A percentile compares a stretch with the other conserved stretches of the same genome.
phyloP scores from a whole-genome alignment of 2,329 filamentous ascomycete genomes.

The Arachnomyces sp. region DNA sequence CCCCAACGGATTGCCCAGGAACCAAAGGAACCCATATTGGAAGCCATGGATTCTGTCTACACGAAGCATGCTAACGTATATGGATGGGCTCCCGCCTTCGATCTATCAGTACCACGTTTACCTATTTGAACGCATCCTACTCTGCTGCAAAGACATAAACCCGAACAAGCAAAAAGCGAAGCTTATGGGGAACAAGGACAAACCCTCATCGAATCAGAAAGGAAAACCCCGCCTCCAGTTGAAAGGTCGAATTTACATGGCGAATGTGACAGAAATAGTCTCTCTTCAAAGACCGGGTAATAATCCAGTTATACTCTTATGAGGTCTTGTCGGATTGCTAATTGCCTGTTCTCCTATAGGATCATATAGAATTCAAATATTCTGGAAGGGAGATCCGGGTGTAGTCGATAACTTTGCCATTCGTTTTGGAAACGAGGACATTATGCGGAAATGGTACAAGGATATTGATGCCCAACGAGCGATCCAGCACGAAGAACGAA shows the following conservation, averaged over 20 bases:
- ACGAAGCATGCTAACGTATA: conserved; percentile 11
- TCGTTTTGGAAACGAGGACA: conserved; percentile 83
- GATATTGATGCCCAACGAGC: conserved; percentile 69
- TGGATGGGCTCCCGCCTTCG: neutral
- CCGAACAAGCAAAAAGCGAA: conserved; percentile 70
- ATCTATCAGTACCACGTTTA: conserved; percentile 80
- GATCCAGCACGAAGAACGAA: conserved; percentile 46
- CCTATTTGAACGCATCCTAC: conserved; percentile 86
- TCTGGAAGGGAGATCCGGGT: conserved; percentile 94
- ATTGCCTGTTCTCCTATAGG: conserved; percentile 43
- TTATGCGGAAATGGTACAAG: conserved; percentile 83
- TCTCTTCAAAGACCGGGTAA: conserved; percentile 80
- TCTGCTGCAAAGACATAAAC: conserved; percentile 94
- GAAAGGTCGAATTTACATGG: conserved; percentile 98
- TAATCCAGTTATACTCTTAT: conserved; percentile 18
- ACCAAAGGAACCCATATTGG: neutral
- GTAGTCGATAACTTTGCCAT: conserved; percentile 97
- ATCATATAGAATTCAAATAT: conserved; percentile 92
- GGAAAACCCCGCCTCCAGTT: conserved; percentile 75
- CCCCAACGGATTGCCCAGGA: neutral
- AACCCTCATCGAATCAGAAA: conserved; percentile 60
- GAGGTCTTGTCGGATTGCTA: conserved; percentile 4
- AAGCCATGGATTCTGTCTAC: neutral
- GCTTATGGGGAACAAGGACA: conserved; percentile 58
- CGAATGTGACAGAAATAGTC: conserved; percentile 93